phyloP scores from a whole-genome alignment of 2,329 filamentous ascomycete species.

The Sporothrix euskadiensis region DNA sequence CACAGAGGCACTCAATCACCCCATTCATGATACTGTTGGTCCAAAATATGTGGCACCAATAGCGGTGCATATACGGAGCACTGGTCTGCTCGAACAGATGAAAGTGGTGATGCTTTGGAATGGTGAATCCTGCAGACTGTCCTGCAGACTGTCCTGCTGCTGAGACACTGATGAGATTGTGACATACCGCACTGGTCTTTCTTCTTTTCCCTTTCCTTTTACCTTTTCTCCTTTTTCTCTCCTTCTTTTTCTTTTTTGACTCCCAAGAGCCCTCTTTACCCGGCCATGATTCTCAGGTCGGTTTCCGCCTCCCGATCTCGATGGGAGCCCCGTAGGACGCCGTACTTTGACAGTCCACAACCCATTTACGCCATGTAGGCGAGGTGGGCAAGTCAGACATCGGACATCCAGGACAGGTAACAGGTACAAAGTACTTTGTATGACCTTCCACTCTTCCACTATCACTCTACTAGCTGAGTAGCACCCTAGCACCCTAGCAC shows the following conservation, averaged over 20 bases:
- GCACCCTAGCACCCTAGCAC: background rate
- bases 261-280: background rate
- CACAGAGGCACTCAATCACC: background rate
- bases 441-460: background rate
- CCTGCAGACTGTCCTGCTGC: background rate
- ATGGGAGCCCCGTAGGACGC: background rate
- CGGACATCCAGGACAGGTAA: background rate
- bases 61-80: background rate
- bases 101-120: slow-evolving; percentile 12
- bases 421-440: background rate
- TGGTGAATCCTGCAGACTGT: background rate
- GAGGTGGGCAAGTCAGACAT: background rate
- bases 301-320: background rate
- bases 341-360: background rate
- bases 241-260: too few relatives aligned
- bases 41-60: slow-evolving; percentile 24
- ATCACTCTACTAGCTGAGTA: background rate
- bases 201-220: background rate
- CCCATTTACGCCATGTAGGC: background rate
- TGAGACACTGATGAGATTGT: slow-evolving; percentile 13
- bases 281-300: background rate
- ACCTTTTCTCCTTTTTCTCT: background rate
- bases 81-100: background rate
- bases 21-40: background rate
- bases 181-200: background rate